These are phyloP conservation scores for Schizonepeta tenuifolia DNA, from an alignment of 257 asterid species.

Conservation along the genomic window DNA sequence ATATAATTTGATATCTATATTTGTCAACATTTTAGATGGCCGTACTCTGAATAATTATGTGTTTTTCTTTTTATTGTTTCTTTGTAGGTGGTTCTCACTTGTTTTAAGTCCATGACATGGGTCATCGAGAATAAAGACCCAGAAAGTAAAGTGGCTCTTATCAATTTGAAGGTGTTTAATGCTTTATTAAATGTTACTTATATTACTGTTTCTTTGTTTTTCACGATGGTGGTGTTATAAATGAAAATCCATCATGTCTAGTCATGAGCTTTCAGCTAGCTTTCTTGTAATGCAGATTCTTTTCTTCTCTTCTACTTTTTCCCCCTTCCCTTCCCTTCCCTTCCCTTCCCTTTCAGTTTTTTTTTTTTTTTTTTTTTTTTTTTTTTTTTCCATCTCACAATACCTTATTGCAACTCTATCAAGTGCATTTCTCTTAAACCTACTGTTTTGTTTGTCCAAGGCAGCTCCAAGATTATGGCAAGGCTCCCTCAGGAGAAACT, in stretches of 20 bases:
- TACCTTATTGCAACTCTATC: constrained; percentile 25
- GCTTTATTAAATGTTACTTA: constrained; percentile 11
- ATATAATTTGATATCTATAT: constrained; percentile 11
- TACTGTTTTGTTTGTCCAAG: constrained; percentile 43
- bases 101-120: constrained; percentile 95
- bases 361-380: not conserved
- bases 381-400: not conserved
- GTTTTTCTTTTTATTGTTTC: constrained; percentile 24
- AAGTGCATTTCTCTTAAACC: constrained; percentile 35
- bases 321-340: not conserved
- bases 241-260: constrained; percentile 1
- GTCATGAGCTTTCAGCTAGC: constrained; percentile 24
- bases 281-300: not conserved
- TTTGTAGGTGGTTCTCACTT: constrained; percentile 69
- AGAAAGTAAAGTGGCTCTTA: constrained; percentile 66
- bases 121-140: constrained; percentile 69
- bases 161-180: constrained; percentile 68
- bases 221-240: constrained; percentile 22
- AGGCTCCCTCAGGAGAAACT: constrained; percentile 67
- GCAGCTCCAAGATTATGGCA: constrained; percentile 83
- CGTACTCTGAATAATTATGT: not conserved
- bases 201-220: constrained; percentile 24
- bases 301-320: not conserved
- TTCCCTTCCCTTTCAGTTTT: too few relatives aligned
- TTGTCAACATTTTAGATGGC: constrained; percentile 9